Evolutionary conservation across 306 rosid species (phyloP).

Genomic region (Chamaecrista fasciculata): DNA sequence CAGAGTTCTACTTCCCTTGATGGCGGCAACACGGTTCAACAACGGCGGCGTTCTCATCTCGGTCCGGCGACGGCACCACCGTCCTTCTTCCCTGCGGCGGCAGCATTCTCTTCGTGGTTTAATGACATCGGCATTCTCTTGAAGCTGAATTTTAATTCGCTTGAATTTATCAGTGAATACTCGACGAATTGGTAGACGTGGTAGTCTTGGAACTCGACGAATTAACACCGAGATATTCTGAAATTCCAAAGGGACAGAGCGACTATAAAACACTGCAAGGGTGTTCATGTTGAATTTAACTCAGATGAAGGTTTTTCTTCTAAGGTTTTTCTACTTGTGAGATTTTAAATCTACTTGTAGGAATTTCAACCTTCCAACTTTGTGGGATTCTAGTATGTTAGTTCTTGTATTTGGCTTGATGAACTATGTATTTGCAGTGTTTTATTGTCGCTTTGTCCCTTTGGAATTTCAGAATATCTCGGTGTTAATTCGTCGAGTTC

Average conservation of each 20-base stretch:
- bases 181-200: conserved; percentile 94
- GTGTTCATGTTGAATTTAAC: too few species aligned
- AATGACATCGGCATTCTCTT: too few species aligned
- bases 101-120: too few species aligned
- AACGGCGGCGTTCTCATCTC: too few species aligned
- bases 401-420: conserved; percentile 30
- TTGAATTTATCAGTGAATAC: too few species aligned
- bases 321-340: too few species aligned
- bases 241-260: conserved; percentile 76
- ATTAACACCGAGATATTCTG: conserved; percentile 98
- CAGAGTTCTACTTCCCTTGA: too few species aligned
- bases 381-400: conserved; percentile 26
- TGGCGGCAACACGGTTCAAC: too few species aligned
- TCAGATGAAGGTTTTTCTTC: too few species aligned
- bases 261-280: conserved; percentile 63
- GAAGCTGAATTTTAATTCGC: too few species aligned
- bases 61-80: too few species aligned
- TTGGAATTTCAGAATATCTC: conserved; percentile 97
- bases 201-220: conserved; percentile 98
- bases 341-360: conserved; percentile 32
- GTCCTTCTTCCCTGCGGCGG: too few species aligned
- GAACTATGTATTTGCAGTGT: conserved; percentile 36
- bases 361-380: conserved; percentile 21
- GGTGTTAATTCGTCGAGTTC: conserved; percentile 97
- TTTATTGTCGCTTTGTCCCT: conserved; percentile 68